A percentile compares a stretch with the other conserved stretches of the same genome.
Conservation (phyloP, 2,329 filamentous ascomycete genomes). For the Exophiala sp. region DNA sequence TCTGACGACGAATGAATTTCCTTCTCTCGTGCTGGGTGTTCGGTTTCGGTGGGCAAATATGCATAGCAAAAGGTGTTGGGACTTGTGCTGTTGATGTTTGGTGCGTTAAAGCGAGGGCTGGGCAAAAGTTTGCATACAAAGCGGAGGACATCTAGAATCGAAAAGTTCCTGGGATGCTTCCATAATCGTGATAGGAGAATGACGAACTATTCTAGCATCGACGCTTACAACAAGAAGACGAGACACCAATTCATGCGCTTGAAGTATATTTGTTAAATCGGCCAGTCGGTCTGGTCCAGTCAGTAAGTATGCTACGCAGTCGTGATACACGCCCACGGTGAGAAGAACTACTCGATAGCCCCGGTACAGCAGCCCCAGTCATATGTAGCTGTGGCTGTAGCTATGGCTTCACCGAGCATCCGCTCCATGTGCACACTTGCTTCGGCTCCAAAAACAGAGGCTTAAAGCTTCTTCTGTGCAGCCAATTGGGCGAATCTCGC, state of each 20-base stretch:
- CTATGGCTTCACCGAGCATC: too few relatives aligned
- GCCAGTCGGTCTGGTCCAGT: too few relatives aligned
- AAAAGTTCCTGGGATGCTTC: slow-evolving; percentile 1
- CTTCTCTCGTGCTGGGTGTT: not conserved
- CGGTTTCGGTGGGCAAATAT: not conserved
- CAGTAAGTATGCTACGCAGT: too few relatives aligned
- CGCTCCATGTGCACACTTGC: too few relatives aligned
- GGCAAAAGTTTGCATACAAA: slow-evolving; percentile 14
- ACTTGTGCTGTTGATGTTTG: not conserved
- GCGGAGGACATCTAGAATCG: slow-evolving; percentile 18
- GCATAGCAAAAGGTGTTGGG: not conserved
- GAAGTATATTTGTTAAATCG: not conserved
- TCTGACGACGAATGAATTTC: slow-evolving; percentile 14
- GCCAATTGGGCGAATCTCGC: not conserved
- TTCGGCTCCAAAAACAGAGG: too few relatives aligned
- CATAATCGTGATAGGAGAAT: not conserved
- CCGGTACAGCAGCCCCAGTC: too few relatives aligned
- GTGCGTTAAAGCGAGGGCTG: slow-evolving; percentile 15
- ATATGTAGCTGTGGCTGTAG: too few relatives aligned
- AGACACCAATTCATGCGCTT: not conserved
- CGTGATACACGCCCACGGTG: too few relatives aligned
- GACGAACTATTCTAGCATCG: slow-evolving; percentile 13
- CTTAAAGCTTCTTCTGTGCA: not conserved
- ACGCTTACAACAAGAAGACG: slow-evolving; percentile 4
- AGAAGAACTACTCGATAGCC: too few relatives aligned